Evolutionary conservation across 805 yeast genomes (phyloP).

Genomic region (Helenozyma baotianmanensis): DNA sequence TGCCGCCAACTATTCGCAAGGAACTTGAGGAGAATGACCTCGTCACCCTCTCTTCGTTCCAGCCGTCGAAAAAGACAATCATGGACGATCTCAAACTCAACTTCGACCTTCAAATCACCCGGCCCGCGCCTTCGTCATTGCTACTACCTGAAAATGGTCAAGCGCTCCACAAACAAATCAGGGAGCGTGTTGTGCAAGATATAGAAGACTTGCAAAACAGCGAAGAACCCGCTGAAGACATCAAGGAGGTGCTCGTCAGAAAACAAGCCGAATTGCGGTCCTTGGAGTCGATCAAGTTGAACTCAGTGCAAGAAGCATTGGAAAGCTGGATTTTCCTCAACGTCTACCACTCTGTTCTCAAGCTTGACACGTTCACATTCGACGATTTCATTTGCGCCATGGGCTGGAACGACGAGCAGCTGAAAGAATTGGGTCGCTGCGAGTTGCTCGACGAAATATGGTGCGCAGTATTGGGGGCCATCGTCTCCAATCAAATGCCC

Average conservation of each 20-base stretch:
- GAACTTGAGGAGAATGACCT: conserved; percentile 11
- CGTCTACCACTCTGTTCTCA: conserved; percentile 58
- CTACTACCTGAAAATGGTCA: conserved; percentile 12
- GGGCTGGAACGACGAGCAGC: conserved; percentile 40
- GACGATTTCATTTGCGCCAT: conserved; percentile 68
- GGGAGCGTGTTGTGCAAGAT: conserved; percentile 7
- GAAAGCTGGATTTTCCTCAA: conserved; percentile 76
- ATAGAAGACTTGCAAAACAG: conserved; percentile 2
- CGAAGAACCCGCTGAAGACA: neutral
- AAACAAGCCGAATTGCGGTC: neutral
- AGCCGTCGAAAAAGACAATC: conserved; percentile 17
- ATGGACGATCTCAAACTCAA: conserved; percentile 13
- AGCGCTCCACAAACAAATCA: conserved; percentile 5
- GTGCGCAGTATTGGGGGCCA: conserved; percentile 56
- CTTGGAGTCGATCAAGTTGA: conserved; percentile 4
- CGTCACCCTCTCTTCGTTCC: conserved; percentile 9
- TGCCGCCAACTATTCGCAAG: conserved; percentile 12
- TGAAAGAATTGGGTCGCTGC: conserved; percentile 41
- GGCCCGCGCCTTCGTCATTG: conserved; percentile 10
- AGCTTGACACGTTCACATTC: conserved; percentile 70
- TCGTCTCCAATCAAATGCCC: conserved; percentile 40
- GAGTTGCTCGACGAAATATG: conserved; percentile 60
- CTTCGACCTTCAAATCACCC: conserved; percentile 14
- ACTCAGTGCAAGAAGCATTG: conserved; percentile 41
- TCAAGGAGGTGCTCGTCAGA: neutral